Evolutionary conservation across 495 filamentous ascomycete species (phyloP), one percentile per base, ranked within the genome.

Genomic region (Amniculicola lignicola): DNA sequence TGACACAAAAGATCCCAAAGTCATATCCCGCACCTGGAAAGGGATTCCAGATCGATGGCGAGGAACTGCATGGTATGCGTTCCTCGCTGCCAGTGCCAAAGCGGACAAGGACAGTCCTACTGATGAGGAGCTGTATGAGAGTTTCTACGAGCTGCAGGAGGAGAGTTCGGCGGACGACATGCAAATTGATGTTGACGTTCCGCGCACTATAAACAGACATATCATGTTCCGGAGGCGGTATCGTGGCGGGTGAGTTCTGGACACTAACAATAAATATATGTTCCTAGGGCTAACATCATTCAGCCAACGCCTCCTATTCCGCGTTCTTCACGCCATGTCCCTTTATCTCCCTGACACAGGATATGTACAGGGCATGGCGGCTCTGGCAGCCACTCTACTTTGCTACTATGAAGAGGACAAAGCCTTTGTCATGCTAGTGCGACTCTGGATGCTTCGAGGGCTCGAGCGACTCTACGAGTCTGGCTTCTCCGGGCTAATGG

Each of bases 341-440:
- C 78, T 99, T 14, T 90, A 96, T 65, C 93, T 89, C 62, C 90
- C 91, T 1, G 87, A 87, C 10, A 89, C 88, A 2, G 92, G 93
- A 2, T 99, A 99, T 70, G 93, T 99, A 3, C 93, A 99, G 69
- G 93, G 93, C 29, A 99, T 99, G 93, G 93, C 93, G 1, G 85
- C 89, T 18, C 77, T 97, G 24, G 90, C 89, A 4, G 90, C 94
- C 1, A 97, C 94, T 0, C 77, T 99, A 7, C 80, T 99, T 3
- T 95, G 92, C 61, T 99, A 97, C 66, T 99, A 87, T 67, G 94
- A 97, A 43, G 93, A 99, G 69, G 94, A 95, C 69, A 82, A 81
- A 59, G 81, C 89, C 1, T 99, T 99, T 65, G 81, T 97, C 37
- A 97, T 97, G 92, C 72, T 97, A 22, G 90, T 93, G 4, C 81